These are phyloP conservation scores for Wallacemonas sp. DNA, from an alignment of 208 protist genomes.

Conservation along the genomic window DNA sequence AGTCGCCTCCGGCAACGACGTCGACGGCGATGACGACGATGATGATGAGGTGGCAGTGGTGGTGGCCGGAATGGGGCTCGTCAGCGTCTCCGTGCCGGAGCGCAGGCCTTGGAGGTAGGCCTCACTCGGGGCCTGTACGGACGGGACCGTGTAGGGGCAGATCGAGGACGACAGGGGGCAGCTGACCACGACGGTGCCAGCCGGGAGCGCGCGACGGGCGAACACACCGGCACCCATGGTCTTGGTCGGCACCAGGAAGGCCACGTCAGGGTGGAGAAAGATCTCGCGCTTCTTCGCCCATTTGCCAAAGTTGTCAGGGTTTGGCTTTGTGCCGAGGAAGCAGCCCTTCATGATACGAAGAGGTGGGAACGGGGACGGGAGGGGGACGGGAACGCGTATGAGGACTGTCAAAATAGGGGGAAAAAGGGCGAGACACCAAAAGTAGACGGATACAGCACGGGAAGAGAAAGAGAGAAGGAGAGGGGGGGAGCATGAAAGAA, in stretches of 20 bases:
- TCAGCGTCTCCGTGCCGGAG: constrained; percentile 6
- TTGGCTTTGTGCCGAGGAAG: constrained; percentile 61
- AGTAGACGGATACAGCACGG: too few species aligned
- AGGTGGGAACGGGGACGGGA: too few species aligned
- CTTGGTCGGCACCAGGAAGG: constrained; percentile 84
- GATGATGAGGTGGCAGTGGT: constrained; percentile 14
- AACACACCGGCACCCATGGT: constrained; percentile 87
- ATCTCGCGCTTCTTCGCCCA: constrained; percentile 79
- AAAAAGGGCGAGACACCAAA: constrained; percentile 2
- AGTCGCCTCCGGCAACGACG: background rate
- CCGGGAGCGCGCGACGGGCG: constrained; percentile 44
- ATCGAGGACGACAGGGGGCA: constrained; percentile 59
- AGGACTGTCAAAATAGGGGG: too few species aligned
- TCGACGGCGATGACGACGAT: constrained; percentile 4
- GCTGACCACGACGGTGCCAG: constrained; percentile 77
- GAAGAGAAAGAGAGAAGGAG: too few species aligned
- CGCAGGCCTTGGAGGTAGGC: constrained; percentile 38
- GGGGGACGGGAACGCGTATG: too few species aligned
- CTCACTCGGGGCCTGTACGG: constrained; percentile 33
- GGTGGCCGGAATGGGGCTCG: background rate
- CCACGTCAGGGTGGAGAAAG: constrained; percentile 82
- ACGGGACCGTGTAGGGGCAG: constrained; percentile 66
- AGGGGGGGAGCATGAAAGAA: background rate
- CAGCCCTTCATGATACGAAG: constrained; percentile 17
- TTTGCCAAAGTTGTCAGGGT: constrained; percentile 51